Percentiles rank a stretch among this genome's conserved stretches.
Conservation (phyloP, 1,139 yeast species). For the Pneumocystis oryctolagi region DNA sequence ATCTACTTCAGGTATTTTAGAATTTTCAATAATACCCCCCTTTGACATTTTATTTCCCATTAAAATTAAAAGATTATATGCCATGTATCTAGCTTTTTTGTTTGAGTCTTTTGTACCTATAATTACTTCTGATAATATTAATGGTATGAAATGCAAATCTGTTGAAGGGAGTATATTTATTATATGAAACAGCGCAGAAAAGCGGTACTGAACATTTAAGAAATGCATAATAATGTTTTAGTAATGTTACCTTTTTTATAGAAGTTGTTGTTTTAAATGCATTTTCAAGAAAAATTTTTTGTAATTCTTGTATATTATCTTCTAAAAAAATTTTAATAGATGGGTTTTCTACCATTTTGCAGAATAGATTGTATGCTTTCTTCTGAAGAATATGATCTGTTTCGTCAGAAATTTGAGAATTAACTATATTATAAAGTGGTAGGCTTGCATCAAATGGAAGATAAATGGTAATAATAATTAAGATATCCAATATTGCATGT, state of each 20-base stretch:
- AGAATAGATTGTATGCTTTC: slow-evolving; percentile 4
- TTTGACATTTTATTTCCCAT: slow-evolving; percentile 68
- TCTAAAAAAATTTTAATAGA: slow-evolving; percentile 19
- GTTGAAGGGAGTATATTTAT: slow-evolving; percentile 45
- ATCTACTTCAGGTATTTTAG: slow-evolving; percentile 51
- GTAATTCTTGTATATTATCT: slow-evolving; percentile 43
- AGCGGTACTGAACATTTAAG: slow-evolving; percentile 50
- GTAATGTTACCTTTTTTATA: neutral
- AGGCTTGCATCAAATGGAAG: slow-evolving; percentile 57
- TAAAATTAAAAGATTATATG: slow-evolving; percentile 58
- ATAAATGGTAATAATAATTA: slow-evolving; percentile 73
- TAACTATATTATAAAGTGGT: slow-evolving; percentile 65
- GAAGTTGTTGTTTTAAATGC: slow-evolving; percentile 22
- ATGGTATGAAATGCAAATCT: slow-evolving; percentile 63
- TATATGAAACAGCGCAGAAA: slow-evolving; percentile 49
- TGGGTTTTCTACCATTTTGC: neutral
- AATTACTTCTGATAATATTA: slow-evolving; percentile 72
- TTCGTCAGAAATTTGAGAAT: slow-evolving; percentile 43
- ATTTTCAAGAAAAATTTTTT: slow-evolving; percentile 43
- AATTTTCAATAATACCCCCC: slow-evolving; percentile 56
- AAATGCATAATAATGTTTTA: slow-evolving; percentile 15
- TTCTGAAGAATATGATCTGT: slow-evolving; percentile 52
- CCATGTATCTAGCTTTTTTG: slow-evolving; percentile 74
- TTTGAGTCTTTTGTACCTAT: slow-evolving; percentile 86
- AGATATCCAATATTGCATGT: slow-evolving; percentile 78